Evolutionary conservation across 306 rosid species (phyloP).

Genomic region (Gastrolobium villosum): DNA sequence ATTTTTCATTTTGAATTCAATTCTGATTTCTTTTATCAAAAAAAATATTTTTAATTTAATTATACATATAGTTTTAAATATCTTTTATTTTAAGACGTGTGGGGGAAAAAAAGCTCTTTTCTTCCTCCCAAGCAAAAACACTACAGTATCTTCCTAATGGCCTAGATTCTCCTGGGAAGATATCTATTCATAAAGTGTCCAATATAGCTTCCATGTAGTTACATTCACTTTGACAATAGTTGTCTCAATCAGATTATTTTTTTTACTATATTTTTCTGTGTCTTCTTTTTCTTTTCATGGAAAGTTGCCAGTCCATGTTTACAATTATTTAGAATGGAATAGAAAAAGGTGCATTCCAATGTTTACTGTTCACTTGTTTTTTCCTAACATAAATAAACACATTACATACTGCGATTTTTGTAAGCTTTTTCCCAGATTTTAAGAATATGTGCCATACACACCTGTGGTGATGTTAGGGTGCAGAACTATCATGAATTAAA

Average conservation of each 20-base stretch:
- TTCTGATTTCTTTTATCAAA: no score
- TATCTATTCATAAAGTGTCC: constrained; percentile 25
- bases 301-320: constrained; percentile 39
- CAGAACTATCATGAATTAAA: neutral
- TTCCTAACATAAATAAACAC: neutral
- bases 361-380: constrained; percentile 29
- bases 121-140: neutral
- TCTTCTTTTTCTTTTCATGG: constrained; percentile 45
- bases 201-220: constrained; percentile 29
- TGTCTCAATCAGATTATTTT: constrained; percentile 36
- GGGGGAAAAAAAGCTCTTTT: neutral
- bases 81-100: no score
- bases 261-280: constrained; percentile 26
- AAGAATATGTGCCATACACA: neutral
- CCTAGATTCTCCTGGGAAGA: constrained; percentile 39
- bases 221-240: constrained; percentile 37
- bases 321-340: constrained; percentile 35
- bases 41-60: no score
- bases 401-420: neutral
- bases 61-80: no score
- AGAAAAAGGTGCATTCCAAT: constrained; percentile 12
- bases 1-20: no score
- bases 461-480: neutral
- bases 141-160: constrained; percentile 24
- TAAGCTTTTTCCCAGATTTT: neutral